phyloP scores from a whole-genome alignment of 306 rosid genomes.

The Astragalus glycyphyllos region DNA sequence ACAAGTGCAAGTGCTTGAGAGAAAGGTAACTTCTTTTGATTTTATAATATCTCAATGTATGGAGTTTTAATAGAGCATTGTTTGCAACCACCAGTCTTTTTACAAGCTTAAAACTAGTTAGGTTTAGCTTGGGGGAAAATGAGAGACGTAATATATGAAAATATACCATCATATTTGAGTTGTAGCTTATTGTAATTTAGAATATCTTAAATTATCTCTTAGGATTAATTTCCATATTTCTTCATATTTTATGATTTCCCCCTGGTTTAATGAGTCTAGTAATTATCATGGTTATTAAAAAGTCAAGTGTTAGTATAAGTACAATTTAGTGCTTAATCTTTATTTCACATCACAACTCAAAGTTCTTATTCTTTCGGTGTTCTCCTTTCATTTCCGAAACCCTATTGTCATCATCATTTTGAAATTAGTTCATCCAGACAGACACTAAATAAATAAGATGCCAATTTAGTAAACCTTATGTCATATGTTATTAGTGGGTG shows the following conservation, averaged over 20 bases:
- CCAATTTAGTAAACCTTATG: background rate
- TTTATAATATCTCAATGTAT: slow-evolving; percentile 17
- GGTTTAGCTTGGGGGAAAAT: background rate
- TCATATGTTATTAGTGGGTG: slow-evolving; percentile 13
- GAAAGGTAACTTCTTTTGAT: slow-evolving; percentile 60
- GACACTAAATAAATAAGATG: slow-evolving; percentile 4
- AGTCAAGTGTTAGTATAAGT: background rate
- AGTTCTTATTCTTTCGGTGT: background rate
- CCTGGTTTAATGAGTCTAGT: background rate
- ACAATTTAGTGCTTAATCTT: background rate
- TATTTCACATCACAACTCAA: background rate
- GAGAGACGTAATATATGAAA: background rate
- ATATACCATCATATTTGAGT: too few species aligned
- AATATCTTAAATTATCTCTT: background rate
- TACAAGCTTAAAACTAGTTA: too few species aligned
- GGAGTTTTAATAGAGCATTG: slow-evolving; percentile 1
- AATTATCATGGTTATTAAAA: background rate
- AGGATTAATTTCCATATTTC: background rate
- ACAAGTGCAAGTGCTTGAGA: slow-evolving; percentile 75
- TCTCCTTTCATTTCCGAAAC: background rate
- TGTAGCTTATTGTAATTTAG: too few species aligned
- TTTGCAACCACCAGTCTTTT: slow-evolving; percentile 25
- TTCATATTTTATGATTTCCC: background rate
- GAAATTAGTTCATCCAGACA: background rate
- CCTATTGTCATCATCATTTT: background rate